These are phyloP conservation scores for Ogataea haglerorum DNA, from an alignment of 805 yeast species.

Conservation along the genomic window DNA sequence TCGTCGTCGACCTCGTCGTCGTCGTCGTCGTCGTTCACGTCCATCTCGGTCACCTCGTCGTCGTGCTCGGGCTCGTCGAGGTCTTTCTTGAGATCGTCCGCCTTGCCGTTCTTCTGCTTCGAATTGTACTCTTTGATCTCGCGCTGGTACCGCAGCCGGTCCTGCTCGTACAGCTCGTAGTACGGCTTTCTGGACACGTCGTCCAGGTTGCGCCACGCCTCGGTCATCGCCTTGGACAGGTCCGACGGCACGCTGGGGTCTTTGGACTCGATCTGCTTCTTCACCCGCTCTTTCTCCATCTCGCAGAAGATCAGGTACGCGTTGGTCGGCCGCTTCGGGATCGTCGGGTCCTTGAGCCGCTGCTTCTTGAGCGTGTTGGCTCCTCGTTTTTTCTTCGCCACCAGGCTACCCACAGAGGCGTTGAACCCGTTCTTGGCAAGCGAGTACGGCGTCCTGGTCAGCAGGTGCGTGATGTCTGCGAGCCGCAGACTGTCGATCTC, in stretches of 20 bases:
- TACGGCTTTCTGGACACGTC: slow-evolving; percentile 71
- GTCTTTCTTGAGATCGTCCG: slow-evolving; percentile 9
- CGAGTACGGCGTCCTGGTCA: slow-evolving; percentile 27
- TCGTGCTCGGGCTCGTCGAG: slow-evolving; percentile 7
- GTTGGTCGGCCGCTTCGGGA: slow-evolving; percentile 87
- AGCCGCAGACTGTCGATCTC: slow-evolving; percentile 27
- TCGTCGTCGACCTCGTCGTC: slow-evolving; percentile 13
- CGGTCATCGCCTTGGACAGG: slow-evolving; percentile 74
- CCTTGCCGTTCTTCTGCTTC: slow-evolving; percentile 24
- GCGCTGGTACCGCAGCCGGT: slow-evolving; percentile 65
- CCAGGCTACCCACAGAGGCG: slow-evolving; percentile 10
- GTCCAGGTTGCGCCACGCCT: slow-evolving; percentile 75
- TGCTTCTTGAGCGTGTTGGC: slow-evolving; percentile 27
- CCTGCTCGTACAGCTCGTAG: slow-evolving; percentile 72
- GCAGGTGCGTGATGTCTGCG: slow-evolving; percentile 27
- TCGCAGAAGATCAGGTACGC: slow-evolving; percentile 89
- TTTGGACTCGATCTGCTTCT: slow-evolving; percentile 50
- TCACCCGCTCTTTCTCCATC: slow-evolving; percentile 70
- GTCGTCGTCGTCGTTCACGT: slow-evolving; percentile 8
- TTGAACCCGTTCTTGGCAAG: slow-evolving; percentile 19
- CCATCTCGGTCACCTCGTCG: slow-evolving; percentile 12
- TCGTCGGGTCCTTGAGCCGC: slow-evolving; percentile 68
- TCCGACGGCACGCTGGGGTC: slow-evolving; percentile 56
- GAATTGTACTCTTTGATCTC: slow-evolving; percentile 55
- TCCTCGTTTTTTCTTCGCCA: slow-evolving; percentile 32